Evolutionary conservation across 2,329 filamentous ascomycete genomes (phyloP).

Genomic region (Chaetomium olivaceum): DNA sequence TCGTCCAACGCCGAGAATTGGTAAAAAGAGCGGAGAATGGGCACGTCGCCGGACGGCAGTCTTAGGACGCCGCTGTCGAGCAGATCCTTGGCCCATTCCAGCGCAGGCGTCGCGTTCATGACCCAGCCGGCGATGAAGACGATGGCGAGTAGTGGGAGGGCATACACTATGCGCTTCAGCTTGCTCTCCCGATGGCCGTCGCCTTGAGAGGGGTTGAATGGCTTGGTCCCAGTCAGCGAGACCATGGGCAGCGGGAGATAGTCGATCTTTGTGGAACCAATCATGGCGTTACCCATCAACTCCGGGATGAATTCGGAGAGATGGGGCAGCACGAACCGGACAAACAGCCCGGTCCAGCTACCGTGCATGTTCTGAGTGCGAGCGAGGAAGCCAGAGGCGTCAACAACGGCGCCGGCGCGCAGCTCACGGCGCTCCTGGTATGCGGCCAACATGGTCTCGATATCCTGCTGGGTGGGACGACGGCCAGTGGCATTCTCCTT

Average conservation of each 20-base stretch:
- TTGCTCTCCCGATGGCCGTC: slow-evolving; percentile 24
- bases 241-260: slow-evolving; percentile 25
- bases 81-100: not conserved
- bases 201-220: slow-evolving; percentile 28
- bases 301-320: slow-evolving; percentile 21
- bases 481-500: not conserved
- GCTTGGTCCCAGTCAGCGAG: slow-evolving; percentile 22
- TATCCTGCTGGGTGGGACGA: slow-evolving; percentile 2
- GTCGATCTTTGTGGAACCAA: slow-evolving; percentile 23
- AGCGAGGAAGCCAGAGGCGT: slow-evolving; percentile 11
- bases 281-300: slow-evolving; percentile 10
- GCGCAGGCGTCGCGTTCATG: slow-evolving; percentile 14
- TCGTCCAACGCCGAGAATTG: slow-evolving; percentile 21
- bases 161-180: slow-evolving; percentile 20
- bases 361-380: slow-evolving; percentile 18
- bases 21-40: slow-evolving; percentile 23
- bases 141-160: slow-evolving; percentile 20
- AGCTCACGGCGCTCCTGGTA: slow-evolving; percentile 21
- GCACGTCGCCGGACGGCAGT: slow-evolving; percentile 5
- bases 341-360: not conserved
- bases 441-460: slow-evolving; percentile 17
- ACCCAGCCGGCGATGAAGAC: slow-evolving; percentile 8
- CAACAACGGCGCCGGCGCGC: slow-evolving; percentile 12
- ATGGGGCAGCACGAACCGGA: slow-evolving; percentile 13
- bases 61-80: slow-evolving; percentile 11